Evolutionary conservation across 169 alveolate species (phyloP).

Genomic region (Cryptosporidium meleagridis): DNA sequence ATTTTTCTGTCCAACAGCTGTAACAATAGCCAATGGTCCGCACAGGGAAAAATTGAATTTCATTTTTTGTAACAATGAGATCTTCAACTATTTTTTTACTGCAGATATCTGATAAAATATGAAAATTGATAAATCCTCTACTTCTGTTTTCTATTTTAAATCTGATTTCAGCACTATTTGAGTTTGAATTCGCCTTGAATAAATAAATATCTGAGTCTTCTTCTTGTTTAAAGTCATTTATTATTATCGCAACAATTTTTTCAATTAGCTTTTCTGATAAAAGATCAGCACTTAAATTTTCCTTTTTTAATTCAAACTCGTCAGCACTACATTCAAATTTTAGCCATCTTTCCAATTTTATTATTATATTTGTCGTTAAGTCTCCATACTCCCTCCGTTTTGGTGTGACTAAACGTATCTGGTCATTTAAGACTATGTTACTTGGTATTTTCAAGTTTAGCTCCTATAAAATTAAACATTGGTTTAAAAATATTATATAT

Average conservation of each 20-base stretch:
- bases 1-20: slow-evolving; percentile 80
- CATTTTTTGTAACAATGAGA: slow-evolving; percentile 7
- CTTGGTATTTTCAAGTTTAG: slow-evolving; percentile 9
- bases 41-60: not conserved
- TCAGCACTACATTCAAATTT: not conserved
- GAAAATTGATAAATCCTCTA: slow-evolving; percentile 38
- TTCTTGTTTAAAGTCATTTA: not conserved
- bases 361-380: slow-evolving; percentile 21
- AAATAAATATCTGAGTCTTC: not conserved
- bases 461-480: not conserved
- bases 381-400: slow-evolving; percentile 30
- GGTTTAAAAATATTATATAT: not conserved
- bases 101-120: not conserved
- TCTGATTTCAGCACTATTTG: not conserved
- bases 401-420: not conserved
- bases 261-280: slow-evolving; percentile 7
- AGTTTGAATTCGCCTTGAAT: not conserved
- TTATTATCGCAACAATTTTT: not conserved
- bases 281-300: not conserved
- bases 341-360: slow-evolving; percentile 48
- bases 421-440: not conserved
- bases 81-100: not conserved
- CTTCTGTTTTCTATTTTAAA: slow-evolving; percentile 39
- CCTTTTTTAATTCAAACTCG: not conserved
- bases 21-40: slow-evolving; percentile 78